Evolutionary conservation across 768 basidiomycete species (phyloP), one percentile per base, ranked within the genome.

Genomic region (Termitomyces heimii): DNA sequence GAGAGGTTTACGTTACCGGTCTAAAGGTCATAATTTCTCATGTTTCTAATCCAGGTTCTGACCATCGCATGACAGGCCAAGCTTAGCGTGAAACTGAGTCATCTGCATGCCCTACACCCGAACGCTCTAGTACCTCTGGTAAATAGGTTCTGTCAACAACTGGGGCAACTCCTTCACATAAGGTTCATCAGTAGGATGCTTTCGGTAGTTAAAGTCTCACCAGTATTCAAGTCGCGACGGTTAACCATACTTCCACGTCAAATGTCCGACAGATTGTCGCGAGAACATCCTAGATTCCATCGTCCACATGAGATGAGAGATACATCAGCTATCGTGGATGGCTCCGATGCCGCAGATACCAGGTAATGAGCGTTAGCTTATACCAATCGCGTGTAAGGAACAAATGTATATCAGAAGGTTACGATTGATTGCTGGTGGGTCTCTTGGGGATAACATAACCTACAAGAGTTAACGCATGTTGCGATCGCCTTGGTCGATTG

Each of bases 191-290:
- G 32, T 28, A 56, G 35, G 28, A 54, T 28, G 44, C 10, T 28
- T 57, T 61, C 13, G 35, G 32, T 20, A 58, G 42, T 32, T 43
- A 10, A 31, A 55, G 32, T 58, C 56, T 49, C 54, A 61, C 56
- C 53, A 29, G 14, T 31, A 13, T 31, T 34, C 13, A 26, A 54
- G 31, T 42, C 37, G 46, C 46, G 42, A 39, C 59, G 28, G 28
- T 28, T 51, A 16, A 45, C 18, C 26, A 40, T 24, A 44, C 5
- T 56, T 39, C 32, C 49, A 29, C 22, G 42, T 46, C 35, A 35
- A 39, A 43, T 7, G n/a, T 29, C 12, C 22, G 40, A 50, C 32
- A 58, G 42, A 43, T 37, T 32, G 20, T 32, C 22, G 42, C 20
- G 42, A 35, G 44, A 31, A 49, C 28, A 52, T 56, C 57, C 54